phyloP scores from a whole-genome alignment of 2,329 filamentous ascomycete genomes.

The Mycosphaerella arachidis region DNA sequence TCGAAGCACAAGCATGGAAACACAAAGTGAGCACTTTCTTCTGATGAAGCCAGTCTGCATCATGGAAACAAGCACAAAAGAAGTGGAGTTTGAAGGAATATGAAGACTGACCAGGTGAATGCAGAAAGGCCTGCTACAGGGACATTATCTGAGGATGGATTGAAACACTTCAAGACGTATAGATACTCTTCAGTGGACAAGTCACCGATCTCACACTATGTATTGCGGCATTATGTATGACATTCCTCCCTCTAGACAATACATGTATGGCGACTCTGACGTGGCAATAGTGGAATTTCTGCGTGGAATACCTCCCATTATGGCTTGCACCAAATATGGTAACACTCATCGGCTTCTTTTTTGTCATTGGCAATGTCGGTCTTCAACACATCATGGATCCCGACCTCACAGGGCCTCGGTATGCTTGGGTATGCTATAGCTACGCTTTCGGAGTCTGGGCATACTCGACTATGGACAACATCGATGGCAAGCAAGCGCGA shows the following conservation, averaged over 20 bases:
- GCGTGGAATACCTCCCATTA: slow-evolving; percentile 84
- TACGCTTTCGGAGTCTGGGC: slow-evolving; percentile 96
- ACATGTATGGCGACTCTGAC: neutral
- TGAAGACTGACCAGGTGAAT: slow-evolving; percentile 3
- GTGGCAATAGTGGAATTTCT: slow-evolving; percentile 79
- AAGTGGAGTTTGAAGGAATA: no score
- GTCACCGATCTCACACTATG: slow-evolving; percentile 86
- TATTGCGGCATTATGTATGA: slow-evolving; percentile 89
- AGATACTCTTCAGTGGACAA: slow-evolving; percentile 98
- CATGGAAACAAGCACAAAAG: neutral
- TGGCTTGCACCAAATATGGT: slow-evolving; percentile 99
- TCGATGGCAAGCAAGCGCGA: slow-evolving; percentile 95
- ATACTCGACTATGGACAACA: slow-evolving; percentile 97
- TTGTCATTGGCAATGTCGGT: slow-evolving; percentile 79
- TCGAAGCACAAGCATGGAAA: neutral
- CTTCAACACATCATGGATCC: slow-evolving; percentile 76
- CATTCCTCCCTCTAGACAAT: neutral
- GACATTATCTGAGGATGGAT: slow-evolving; percentile 74
- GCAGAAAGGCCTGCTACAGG: slow-evolving; percentile 15
- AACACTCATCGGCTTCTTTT: slow-evolving; percentile 89
- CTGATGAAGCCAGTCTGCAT: neutral
- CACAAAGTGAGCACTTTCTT: neutral
- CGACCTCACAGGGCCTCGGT: slow-evolving; percentile 66
- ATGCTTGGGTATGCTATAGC: slow-evolving; percentile 94
- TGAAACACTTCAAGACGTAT: slow-evolving; percentile 89